Percentiles rank a stretch among this genome's conserved stretches.
Conservation (phyloP, 2,329 filamentous ascomycete species). For the Fusarium camptoceras region DNA sequence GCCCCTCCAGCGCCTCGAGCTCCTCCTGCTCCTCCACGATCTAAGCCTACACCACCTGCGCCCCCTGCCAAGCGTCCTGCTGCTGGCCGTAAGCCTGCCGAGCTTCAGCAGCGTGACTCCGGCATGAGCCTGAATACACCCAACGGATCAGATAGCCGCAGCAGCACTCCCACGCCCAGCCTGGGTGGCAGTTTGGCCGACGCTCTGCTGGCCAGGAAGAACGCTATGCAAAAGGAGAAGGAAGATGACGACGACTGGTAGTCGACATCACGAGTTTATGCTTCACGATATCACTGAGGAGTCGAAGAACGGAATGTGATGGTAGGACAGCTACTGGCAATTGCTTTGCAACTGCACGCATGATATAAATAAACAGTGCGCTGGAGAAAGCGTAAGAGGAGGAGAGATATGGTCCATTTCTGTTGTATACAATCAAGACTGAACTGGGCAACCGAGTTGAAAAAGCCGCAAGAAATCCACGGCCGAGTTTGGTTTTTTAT, state of each 20-base stretch:
- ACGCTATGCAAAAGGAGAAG: constrained; percentile 77
- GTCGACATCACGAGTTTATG: constrained; percentile 43
- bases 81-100: constrained; percentile 76
- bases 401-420: constrained; percentile 28
- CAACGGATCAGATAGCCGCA: constrained; percentile 72
- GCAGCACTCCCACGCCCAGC: constrained; percentile 77
- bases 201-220: constrained; percentile 80
- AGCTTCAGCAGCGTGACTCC: constrained; percentile 77
- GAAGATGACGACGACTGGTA: constrained; percentile 80
- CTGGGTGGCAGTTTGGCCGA: constrained; percentile 81
- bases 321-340: constrained; percentile 20
- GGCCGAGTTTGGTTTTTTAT: constrained; percentile 42
- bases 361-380: constrained; percentile 16
- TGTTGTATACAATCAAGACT: constrained; percentile 46
- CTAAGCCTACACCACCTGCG: constrained; percentile 79
- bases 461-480: constrained; percentile 36
- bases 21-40: constrained; percentile 73
- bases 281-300: constrained; percentile 39
- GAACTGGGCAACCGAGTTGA: constrained; percentile 44
- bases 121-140: constrained; percentile 70
- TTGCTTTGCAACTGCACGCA: constrained; percentile 16
- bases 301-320: constrained; percentile 34
- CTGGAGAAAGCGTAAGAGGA: constrained; percentile 29
- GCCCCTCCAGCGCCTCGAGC: constrained; percentile 71
- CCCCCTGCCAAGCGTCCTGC: constrained; percentile 85